Conservation (phyloP, 2,329 filamentous ascomycete genomes). For the Bisporella sp. region DNA sequence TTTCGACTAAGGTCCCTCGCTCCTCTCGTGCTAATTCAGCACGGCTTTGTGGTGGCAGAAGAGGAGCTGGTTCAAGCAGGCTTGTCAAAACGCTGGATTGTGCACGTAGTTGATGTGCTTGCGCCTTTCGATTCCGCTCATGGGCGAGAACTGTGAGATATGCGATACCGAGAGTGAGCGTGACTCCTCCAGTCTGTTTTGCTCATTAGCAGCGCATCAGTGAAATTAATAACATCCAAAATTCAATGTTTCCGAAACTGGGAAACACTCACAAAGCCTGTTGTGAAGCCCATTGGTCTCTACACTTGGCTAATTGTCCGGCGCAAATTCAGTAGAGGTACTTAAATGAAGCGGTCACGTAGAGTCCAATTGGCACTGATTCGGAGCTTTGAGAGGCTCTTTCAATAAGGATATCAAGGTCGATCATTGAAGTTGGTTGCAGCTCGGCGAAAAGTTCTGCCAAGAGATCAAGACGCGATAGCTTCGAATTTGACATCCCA, state of each 20-base stretch:
- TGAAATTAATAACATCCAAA: not conserved
- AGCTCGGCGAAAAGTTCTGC: too few relatives aligned
- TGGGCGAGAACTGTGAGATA: conserved; percentile 68
- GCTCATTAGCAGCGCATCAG: conserved; percentile 4
- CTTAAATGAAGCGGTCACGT: too few relatives aligned
- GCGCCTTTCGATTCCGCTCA: conserved; percentile 56
- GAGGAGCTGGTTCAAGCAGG: conserved; percentile 42
- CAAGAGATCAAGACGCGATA: too few relatives aligned
- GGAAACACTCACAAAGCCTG: conserved; percentile 60
- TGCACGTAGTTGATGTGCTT: conserved; percentile 48
- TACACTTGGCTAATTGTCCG: not conserved
- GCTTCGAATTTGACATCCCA: too few relatives aligned
- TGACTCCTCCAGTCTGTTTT: conserved; percentile 63
- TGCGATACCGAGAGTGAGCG: conserved; percentile 65
- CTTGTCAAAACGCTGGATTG: conserved; percentile 48
- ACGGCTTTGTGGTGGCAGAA: conserved; percentile 41
- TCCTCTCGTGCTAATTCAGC: conserved; percentile 44
- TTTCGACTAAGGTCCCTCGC: conserved; percentile 52
- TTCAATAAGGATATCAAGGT: too few relatives aligned
- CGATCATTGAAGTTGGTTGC: too few relatives aligned
- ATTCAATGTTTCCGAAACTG: not conserved
- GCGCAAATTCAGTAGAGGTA: too few relatives aligned
- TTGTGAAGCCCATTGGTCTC: conserved; percentile 60
- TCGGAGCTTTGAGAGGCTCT: too few relatives aligned
- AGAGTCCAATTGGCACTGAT: too few relatives aligned